A percentile compares a stretch with the other conserved stretches of the same genome.
phyloP scores from a whole-genome alignment of 768 basidiomycete species.

The Guyanaporus albipodus region DNA sequence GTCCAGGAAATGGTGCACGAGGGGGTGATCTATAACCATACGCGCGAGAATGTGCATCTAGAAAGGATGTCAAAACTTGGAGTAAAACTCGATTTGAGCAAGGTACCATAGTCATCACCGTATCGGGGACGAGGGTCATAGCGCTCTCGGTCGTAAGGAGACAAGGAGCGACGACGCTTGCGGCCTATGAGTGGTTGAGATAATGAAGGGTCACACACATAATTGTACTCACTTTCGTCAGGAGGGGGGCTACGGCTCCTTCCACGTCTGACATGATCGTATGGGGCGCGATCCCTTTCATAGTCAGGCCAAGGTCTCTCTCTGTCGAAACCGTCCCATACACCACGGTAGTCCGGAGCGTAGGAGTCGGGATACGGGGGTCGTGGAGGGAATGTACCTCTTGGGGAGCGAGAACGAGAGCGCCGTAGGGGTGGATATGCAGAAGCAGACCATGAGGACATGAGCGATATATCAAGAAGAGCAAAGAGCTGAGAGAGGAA shows the following conservation, averaged over 20 bases:
- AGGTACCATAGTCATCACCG: constrained; percentile 76
- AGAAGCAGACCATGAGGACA: constrained; percentile 71
- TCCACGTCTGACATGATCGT: constrained; percentile 66
- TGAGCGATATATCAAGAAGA: constrained; percentile 42
- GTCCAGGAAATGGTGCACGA: constrained; percentile 45
- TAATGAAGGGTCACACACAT: not conserved
- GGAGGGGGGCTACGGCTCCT: constrained; percentile 73
- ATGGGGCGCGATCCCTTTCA: constrained; percentile 64
- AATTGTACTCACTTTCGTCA: constrained; percentile 54
- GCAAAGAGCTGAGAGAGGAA: constrained; percentile 43
- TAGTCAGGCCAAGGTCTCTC: constrained; percentile 62
- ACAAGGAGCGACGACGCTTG: constrained; percentile 72
- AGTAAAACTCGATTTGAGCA: not conserved
- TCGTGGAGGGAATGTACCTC: constrained; percentile 50
- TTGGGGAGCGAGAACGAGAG: constrained; percentile 79
- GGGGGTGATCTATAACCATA: constrained; percentile 65
- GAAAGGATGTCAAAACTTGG: constrained; percentile 8
- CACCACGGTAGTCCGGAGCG: constrained; percentile 54
- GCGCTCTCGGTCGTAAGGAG: constrained; percentile 77
- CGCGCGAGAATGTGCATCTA: constrained; percentile 62
- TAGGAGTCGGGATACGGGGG: constrained; percentile 57
- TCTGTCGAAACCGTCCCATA: constrained; percentile 71
- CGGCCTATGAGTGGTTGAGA: constrained; percentile 41
- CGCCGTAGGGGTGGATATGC: constrained; percentile 72
- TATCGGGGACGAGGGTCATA: constrained; percentile 83